phyloP scores from a whole-genome alignment of 2,329 filamentous ascomycete species.

The Knoxdaviesia proteae region DNA sequence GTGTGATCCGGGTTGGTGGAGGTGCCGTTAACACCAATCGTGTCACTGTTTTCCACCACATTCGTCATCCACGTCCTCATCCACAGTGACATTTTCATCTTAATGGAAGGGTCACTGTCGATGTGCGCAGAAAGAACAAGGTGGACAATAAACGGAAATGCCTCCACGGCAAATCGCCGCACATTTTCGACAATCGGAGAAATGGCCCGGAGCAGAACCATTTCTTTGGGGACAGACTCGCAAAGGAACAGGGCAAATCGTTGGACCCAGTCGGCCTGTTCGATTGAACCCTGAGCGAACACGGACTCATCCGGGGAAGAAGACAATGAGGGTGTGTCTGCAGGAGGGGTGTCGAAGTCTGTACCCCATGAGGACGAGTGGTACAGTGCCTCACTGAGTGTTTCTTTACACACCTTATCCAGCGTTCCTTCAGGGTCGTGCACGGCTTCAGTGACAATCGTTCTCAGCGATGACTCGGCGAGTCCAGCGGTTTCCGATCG shows the following conservation, averaged over 20 bases:
- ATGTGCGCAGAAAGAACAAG: constrained; percentile 51
- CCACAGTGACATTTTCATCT: constrained; percentile 9
- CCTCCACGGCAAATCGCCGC: constrained; percentile 46
- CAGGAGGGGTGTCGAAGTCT: constrained; percentile 31
- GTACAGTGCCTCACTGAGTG: constrained; percentile 28
- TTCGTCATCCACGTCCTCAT: constrained; percentile 37
- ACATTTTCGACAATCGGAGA: constrained; percentile 44
- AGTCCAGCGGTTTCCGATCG: constrained; percentile 34
- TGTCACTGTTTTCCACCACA: constrained; percentile 53
- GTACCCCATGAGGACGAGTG: constrained; percentile 32
- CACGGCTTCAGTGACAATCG: constrained; percentile 32
- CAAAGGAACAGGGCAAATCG: constrained; percentile 22
- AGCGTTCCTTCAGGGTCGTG: constrained; percentile 24
- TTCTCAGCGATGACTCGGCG: constrained; percentile 37
- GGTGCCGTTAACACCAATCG: constrained; percentile 69
- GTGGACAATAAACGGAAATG: constrained; percentile 73
- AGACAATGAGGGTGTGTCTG: constrained; percentile 16
- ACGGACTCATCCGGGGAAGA: constrained; percentile 7
- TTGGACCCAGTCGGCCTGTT: constrained; percentile 35
- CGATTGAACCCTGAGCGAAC: constrained; percentile 19
- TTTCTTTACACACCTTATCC: constrained; percentile 26
- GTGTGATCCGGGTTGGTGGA: constrained; percentile 25
- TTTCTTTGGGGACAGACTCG: constrained; percentile 1
- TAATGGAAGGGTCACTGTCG: constrained; percentile 44
- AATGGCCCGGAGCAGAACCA: constrained; percentile 46